phyloP scores from a whole-genome alignment of 164 flowering plant genomes.

The Liquidambar formosana region DNA sequence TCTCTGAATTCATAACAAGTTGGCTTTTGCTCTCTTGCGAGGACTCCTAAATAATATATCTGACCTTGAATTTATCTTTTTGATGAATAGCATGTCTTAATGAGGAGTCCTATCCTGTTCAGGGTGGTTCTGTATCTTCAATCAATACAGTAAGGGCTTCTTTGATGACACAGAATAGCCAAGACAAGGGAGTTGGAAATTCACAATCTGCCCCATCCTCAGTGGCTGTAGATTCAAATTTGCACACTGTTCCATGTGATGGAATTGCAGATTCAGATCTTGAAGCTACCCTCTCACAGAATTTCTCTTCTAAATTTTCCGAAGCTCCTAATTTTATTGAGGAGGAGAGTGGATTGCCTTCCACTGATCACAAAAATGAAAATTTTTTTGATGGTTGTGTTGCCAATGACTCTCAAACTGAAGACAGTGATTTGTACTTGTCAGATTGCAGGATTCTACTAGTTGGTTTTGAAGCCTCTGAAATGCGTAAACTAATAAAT shows the following conservation, averaged over 20 bases:
- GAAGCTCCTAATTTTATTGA: slow-evolving; percentile 33
- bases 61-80: slow-evolving; percentile 17
- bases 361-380: slow-evolving; percentile 36
- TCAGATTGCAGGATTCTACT: slow-evolving; percentile 82
- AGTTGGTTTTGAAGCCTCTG: slow-evolving; percentile 78
- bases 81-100: slow-evolving; percentile 70
- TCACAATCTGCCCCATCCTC: slow-evolving; percentile 36
- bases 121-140: slow-evolving; percentile 42
- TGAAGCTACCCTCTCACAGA: slow-evolving; percentile 61
- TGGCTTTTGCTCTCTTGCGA: not conserved
- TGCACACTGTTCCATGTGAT: slow-evolving; percentile 34
- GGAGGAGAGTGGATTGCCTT: slow-evolving; percentile 33
- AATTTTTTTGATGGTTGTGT: slow-evolving; percentile 50
- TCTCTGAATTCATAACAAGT: slow-evolving; percentile 2
- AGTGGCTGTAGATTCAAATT: slow-evolving; percentile 33
- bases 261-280: slow-evolving; percentile 40
- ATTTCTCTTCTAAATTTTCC: slow-evolving; percentile 38
- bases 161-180: slow-evolving; percentile 28
- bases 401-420: slow-evolving; percentile 86
- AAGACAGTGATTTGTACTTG: slow-evolving; percentile 79
- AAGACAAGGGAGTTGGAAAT: slow-evolving; percentile 34
- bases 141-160: slow-evolving; percentile 26
- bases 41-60: slow-evolving; percentile 6
- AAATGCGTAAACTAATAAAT: slow-evolving; percentile 71
- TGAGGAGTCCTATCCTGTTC: slow-evolving; percentile 84